Base-by-base conservation (phyloP, 192 early-diverging fungal species). In the Mortierella alpina region DNA sequence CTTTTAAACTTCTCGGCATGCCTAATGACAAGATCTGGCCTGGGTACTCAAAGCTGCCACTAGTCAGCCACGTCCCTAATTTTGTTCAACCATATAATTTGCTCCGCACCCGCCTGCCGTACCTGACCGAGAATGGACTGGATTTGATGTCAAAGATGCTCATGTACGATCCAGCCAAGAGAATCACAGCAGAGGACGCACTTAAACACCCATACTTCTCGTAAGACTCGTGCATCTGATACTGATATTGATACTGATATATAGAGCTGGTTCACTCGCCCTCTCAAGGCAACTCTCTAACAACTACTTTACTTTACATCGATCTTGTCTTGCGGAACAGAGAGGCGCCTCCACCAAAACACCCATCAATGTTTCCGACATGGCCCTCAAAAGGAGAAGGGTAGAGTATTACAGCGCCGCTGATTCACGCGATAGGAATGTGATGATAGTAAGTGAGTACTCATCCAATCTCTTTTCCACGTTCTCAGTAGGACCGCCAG, bases 321-420 rank as follows among this genome's bases (percentile, higher is more conserved):
- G 7, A 18, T 23, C 22, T 56, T 56, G 17, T 44, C 50, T 14
- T 49, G 44, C 39, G 42, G 10, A 45, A 42, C 65, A 93, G 90
- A 1, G 96, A 97, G 66, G 83, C 83, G 48, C 96, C 97, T 18
- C 84, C 87, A 31, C 96, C 97, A 20, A 97, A 98, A 82, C 93
- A 98, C 73, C 95, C 96, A 6, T 89, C 91, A 48, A 84, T 98
- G 85, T 98, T 99, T 75, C 96, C 97, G 9, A 97, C 95, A 0
- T 99, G 94, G 89, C 97, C 97, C 0, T 90, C 94, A 7, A 92
- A 92, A 69, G 86, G 88, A 22, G 89, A 91, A 66, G 86, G 82
- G 87, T 88, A 85, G 66, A 72, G 31, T 31, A 31, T 31, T 31
- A 31, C 31, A 31, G 31, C 31, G 31, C 31, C 31, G 1, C 3